Evolutionary conservation across 1,284 basidiomycete species (phyloP), one percentile per base, ranked within the genome.

Genomic region (Veloboletus limbatus): DNA sequence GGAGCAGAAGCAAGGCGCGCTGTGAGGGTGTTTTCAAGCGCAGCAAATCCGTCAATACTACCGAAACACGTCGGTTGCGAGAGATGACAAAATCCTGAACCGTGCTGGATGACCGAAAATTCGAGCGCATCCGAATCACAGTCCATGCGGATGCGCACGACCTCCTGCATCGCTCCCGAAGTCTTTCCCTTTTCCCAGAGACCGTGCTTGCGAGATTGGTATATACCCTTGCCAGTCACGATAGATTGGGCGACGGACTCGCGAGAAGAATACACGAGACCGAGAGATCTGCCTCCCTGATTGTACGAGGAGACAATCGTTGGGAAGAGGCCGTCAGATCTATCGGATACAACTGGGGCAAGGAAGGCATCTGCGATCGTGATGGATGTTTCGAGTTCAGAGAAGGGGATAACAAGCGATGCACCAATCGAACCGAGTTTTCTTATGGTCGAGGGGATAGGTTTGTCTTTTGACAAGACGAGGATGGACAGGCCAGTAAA

Each of bases 131-230:
- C 97, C 1, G 81, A 79, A 69, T 99, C 97, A 68, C 97, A 99
- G 69, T 99, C 97, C 28, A 88, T 68, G 20, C 84, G 78, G 54
- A 99, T 88, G 55, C 79, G 76, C 16, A 94, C 75, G 44, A 99
- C 80, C 30, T 91, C 81, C 65, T 99, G 97, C 1, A 88, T 93
- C 8, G 95, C 88, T 20, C 97, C 97, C 17, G 90, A 94, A 0
- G 94, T 97, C 69, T 92, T 95, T 20, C 97, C 97, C 68, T 99
- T 99, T 51, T 90, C 78, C 97, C 97, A 99, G 16, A 99, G 72
- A 8, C 95, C 95, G 62, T 95, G 92, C 60, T 94, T 94, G 54
- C 97, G 85, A 16, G 93, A 97, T 65, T 98, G 94, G 69, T 99
- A 99, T 30, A 97, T 88, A 22, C 96, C 97, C 59, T 86, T 88